These are phyloP conservation scores for Fraxinus dipetala DNA, from an alignment of 305 asterid genomes.

Conservation along the genomic window DNA sequence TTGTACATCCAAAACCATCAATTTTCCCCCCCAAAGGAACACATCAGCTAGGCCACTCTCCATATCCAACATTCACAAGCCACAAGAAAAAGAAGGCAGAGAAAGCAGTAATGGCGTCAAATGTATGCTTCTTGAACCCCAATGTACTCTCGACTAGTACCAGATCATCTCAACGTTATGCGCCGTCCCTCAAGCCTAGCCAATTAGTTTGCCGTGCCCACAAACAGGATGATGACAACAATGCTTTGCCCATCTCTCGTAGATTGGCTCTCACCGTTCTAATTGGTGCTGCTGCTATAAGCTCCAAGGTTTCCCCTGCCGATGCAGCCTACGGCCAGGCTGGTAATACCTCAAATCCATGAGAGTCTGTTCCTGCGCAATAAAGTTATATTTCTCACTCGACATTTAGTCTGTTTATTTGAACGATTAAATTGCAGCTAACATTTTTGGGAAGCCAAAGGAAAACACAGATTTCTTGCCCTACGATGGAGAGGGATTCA, in stretches of 20 bases:
- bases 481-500: slow-evolving; percentile 71
- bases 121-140: slow-evolving; percentile 77
- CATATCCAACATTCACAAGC: neutral
- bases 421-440: slow-evolving; percentile 51
- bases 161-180: slow-evolving; percentile 31
- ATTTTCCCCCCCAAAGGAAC: slow-evolving; percentile 38
- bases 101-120: slow-evolving; percentile 52
- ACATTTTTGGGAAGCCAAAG: slow-evolving; percentile 88
- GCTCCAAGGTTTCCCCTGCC: slow-evolving; percentile 83
- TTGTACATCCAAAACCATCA: slow-evolving; percentile 30
- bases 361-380: neutral
- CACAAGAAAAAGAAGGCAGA: neutral
- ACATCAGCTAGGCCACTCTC: neutral
- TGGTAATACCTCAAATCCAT: slow-evolving; percentile 38
- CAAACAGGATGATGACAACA: slow-evolving; percentile 22
- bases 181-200: slow-evolving; percentile 22
- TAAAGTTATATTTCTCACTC: neutral
- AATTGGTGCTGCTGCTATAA: slow-evolving; percentile 77
- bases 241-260: slow-evolving; percentile 47
- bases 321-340: slow-evolving; percentile 98
- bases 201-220: neutral
- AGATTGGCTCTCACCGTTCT: slow-evolving; percentile 74
- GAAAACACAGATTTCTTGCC: slow-evolving; percentile 67
- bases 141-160: slow-evolving; percentile 46
- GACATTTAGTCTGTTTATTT: neutral